Evolutionary conservation across 441 rosid genomes (phyloP).

Genomic region (Croton laevigatus): DNA sequence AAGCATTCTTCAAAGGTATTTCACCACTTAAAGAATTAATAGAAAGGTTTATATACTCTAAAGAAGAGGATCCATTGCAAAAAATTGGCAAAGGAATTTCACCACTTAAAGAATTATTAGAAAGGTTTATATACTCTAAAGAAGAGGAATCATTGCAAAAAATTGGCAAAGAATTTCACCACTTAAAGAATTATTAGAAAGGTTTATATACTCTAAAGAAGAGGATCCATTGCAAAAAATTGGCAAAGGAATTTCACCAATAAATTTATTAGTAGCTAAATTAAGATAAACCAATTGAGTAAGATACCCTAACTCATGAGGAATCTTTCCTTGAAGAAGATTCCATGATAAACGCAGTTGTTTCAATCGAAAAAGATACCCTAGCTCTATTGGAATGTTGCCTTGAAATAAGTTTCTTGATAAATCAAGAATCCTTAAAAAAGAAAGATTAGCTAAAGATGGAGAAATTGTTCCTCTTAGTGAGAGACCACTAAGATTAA

Average conservation of each 20-base stretch:
- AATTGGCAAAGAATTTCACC: too few relatives aligned
- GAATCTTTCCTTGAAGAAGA: slow-evolving; percentile 66
- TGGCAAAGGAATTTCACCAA: slow-evolving; percentile 47
- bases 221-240: too few relatives aligned
- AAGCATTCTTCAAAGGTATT: slow-evolving; percentile 50
- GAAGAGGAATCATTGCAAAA: too few relatives aligned
- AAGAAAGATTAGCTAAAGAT: too few relatives aligned
- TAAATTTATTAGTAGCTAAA: too few relatives aligned
- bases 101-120: slow-evolving; percentile 69
- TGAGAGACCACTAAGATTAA: too few relatives aligned
- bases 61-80: too few relatives aligned
- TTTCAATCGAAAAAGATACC: slow-evolving; percentile 41
- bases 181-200: too few relatives aligned
- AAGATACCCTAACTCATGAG: slow-evolving; percentile 53
- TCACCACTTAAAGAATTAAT: slow-evolving; percentile 65
- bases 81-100: slow-evolving; percentile 54
- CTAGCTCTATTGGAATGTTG: too few relatives aligned
- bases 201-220: too few relatives aligned
- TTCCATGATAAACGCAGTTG: slow-evolving; percentile 69
- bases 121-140: slow-evolving; percentile 66
- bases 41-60: slow-evolving; percentile 70
- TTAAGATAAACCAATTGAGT: slow-evolving; percentile 44
- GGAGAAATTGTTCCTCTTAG: too few relatives aligned
- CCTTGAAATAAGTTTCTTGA: too few relatives aligned
- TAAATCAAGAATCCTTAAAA: slow-evolving; percentile 61